Base-by-base conservation (phyloP, 805 yeast genomes). In the Zygotorulaspora florentina region DNA sequence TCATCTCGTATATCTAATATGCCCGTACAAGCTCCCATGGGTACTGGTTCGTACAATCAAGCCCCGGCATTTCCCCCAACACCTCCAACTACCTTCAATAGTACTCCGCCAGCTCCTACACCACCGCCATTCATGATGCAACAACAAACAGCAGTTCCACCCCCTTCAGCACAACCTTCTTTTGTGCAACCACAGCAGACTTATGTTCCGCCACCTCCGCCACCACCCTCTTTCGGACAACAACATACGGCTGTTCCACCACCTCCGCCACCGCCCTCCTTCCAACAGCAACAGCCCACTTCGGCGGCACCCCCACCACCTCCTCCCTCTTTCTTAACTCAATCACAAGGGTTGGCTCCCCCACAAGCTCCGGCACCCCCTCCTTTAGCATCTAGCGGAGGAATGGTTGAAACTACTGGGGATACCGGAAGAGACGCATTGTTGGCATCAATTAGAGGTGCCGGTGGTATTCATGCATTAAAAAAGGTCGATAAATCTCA, bases 401-500 rank as follows among this genome's bases (percentile, higher is more conserved):
- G 47, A 7, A 33, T 55, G 15, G 27, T 30, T n/a, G 68, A 62
- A 40, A 18, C 50, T 18, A 60, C 67, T 1, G 80, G 69, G 3
- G 89, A 75, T 53, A 67, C 71, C 1, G 83, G 82, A 0, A 72
- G 96, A 55, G 95, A 86, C 63, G 95, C 95, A 0, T 72, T 91
- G 35, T 70, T 91, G 48, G 86, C 95, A 0, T 87, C 97, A 0
- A 91, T 91, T 54, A 75, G 96, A 55, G 79, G 83, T 31, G 82
- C 96, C 0, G 84, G 82, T 11, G 90, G 91, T 30, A 31, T 90
- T 3, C 83, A 84, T 0, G 58, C 79, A 5, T 74, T 91, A 54
- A 79, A 74, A 52, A 87, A 83, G 61, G 84, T 85, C 1, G 97
- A 91, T 64, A 91, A 89, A 65, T 66, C 87, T 0, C 89, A 85